Base-by-base conservation (phyloP, 139 green algal genomes). In the Chlorella sorokiniana region DNA sequence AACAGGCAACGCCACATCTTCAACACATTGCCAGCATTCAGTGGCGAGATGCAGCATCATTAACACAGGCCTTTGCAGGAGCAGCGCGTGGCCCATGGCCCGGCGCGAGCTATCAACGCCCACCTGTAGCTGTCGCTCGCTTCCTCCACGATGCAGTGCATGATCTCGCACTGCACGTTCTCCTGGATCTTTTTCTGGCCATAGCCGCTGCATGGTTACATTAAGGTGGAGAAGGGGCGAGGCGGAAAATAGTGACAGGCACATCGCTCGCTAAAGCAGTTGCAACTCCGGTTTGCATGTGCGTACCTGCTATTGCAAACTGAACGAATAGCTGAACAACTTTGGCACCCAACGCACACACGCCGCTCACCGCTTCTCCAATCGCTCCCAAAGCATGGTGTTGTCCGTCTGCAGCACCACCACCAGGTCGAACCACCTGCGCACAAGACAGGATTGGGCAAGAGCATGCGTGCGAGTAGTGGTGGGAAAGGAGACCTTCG, bases 91-190 rank as follows among this genome's bases (percentile, higher is more conserved):
- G n/a, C n/a, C n/a, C n/a, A n/a, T n/a, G n/a, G n/a, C n/a, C n/a
- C n/a, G n/a, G n/a, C n/a, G n/a, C n/a, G n/a, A n/a, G n/a, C n/a
- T n/a, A 37, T 27, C 40, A 65, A 5, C 51, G 33, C 89, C 79
- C 80, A 96, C 92, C 90, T 89, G 86, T 99, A 99, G 81, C 89
- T 95, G n/a, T 98, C 95, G 1, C 65, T 83, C 1, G 97, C 97
- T 84, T 99, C 96, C 69, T 99, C 94, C n/a, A 94, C 82, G 40
- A 98, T 84, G 31, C 97, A 94, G 85, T 98, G 93, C 95, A 99
- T 99, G 84, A 98, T 98, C 56, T 98, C 97, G 78, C 96, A 99
- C 88, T 99, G 86, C 72, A 99, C 91, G 82, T 99, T 99, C 65
- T 98, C 94, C 27, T 85, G 76, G 6, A 99, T 89, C 82, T 99